These are phyloP conservation scores for Glycine latifolia DNA, from an alignment of 306 rosid species.

Conservation along the genomic window DNA sequence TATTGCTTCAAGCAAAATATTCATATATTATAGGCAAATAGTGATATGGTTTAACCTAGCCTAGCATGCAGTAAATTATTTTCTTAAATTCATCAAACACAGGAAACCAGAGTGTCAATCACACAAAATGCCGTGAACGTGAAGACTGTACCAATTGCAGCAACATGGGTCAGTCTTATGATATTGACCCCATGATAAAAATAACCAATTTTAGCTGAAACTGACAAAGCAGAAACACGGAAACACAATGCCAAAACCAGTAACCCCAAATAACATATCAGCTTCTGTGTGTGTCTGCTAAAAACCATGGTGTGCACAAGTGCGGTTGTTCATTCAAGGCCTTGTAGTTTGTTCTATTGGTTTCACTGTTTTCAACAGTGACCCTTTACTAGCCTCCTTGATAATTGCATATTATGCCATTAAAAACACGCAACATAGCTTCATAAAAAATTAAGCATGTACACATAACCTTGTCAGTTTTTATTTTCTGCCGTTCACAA, in stretches of 20 bases:
- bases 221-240: conserved; percentile 24
- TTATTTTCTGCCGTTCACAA: conserved; percentile 50
- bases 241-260: conserved; percentile 24
- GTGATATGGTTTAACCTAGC: background rate
- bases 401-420: conserved; percentile 35
- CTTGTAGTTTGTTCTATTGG: background rate
- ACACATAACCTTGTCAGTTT: conserved; percentile 33
- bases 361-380: conserved; percentile 35
- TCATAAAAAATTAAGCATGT: conserved; percentile 26
- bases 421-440: background rate
- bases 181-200: conserved; percentile 20
- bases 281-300: conserved; percentile 26
- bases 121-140: conserved; percentile 37
- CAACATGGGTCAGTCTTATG: conserved; percentile 37
- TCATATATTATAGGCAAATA: background rate
- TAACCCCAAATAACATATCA: conserved; percentile 19
- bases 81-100: conserved; percentile 33
- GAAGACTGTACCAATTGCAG: conserved; percentile 27
- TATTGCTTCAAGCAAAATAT: background rate
- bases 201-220: conserved; percentile 28
- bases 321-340: background rate
- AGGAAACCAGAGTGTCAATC: conserved; percentile 21
- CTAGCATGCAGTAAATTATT: conserved; percentile 16
- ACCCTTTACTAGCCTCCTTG: conserved; percentile 6
- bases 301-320: background rate